A percentile compares a stretch with the other conserved stretches of the same genome.
Evolutionary conservation across 169 alveolate species (phyloP).

Genomic region (Plasmodium relictum): DNA sequence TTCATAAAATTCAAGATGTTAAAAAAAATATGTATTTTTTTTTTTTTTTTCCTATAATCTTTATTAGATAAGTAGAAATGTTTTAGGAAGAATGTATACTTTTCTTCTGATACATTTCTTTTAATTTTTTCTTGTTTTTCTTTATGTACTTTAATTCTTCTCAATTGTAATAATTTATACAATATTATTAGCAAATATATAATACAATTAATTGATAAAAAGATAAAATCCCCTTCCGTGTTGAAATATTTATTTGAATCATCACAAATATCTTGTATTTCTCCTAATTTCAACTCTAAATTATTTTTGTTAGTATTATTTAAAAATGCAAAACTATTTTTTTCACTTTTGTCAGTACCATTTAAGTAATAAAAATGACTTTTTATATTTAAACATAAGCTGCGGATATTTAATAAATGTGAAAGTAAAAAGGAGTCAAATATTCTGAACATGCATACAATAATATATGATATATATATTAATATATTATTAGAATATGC

Average conservation of each 20-base stretch:
- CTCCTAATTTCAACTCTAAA: not conserved
- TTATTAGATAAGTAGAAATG: conserved; percentile 38
- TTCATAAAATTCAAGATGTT: not conserved
- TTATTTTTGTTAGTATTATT: too few relatives aligned
- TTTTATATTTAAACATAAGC: conserved; percentile 51
- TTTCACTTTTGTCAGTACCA: not conserved
- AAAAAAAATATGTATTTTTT: not conserved
- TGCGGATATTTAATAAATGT: conserved; percentile 40
- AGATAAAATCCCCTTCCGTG: conserved; percentile 47
- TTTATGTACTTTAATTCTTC: not conserved
- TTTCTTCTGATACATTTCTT: not conserved
- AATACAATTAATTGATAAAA: conserved; percentile 33
- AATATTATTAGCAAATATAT: conserved; percentile 34
- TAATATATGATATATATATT: conserved; percentile 28
- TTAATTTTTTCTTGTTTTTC: not conserved
- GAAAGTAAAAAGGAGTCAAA: conserved; percentile 65
- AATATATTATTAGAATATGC: conserved; percentile 49
- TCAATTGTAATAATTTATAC: conserved; percentile 12
- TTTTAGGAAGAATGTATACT: conserved; percentile 30
- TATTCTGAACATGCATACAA: conserved; percentile 64
- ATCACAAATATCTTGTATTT: conserved; percentile 6
- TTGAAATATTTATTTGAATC: conserved; percentile 31
- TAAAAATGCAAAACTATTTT: not conserved
- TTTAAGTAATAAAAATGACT: conserved; percentile 28
- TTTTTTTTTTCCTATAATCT: conserved; percentile 9